phyloP scores from a whole-genome alignment of 805 yeast genomes.

The Metschnikowia henanensis region DNA sequence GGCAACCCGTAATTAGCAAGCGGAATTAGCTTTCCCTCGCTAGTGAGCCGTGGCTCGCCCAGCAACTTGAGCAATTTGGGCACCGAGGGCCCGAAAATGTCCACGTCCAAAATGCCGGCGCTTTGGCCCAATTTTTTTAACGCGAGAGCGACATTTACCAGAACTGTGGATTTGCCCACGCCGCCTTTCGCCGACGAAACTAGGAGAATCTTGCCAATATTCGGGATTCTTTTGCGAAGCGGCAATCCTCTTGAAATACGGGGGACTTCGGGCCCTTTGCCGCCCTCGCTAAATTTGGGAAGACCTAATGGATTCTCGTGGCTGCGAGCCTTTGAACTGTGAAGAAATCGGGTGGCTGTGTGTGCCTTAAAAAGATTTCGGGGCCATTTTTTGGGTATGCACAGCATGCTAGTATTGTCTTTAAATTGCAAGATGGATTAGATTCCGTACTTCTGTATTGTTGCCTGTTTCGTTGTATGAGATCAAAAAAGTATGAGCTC shows the following conservation, averaged over 20 bases:
- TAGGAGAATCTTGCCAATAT: constrained; percentile 60
- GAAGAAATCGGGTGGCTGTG: neutral
- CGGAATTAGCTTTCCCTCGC: constrained; percentile 59
- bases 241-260: constrained; percentile 56
- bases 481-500: no score
- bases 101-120: constrained; percentile 76
- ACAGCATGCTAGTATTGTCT: no score
- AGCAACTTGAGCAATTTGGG: constrained; percentile 68
- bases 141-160: constrained; percentile 67
- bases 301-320: constrained; percentile 44
- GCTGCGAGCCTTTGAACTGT: neutral
- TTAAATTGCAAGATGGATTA: no score
- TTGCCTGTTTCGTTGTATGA: no score
- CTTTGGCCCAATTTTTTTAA: constrained; percentile 51
- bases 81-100: constrained; percentile 81
- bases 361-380: neutral
- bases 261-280: constrained; percentile 14
- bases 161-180: constrained; percentile 77
- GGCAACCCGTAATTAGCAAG: constrained; percentile 71
- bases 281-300: constrained; percentile 22
- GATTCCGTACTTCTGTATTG: no score
- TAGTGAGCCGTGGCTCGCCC: constrained; percentile 66
- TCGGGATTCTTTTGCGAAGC: constrained; percentile 51
- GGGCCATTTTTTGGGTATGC: neutral
- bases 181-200: constrained; percentile 83